These are phyloP conservation scores for Neurospora sp. DNA, from an alignment of 495 filamentous ascomycete genomes.

Conservation along the genomic window DNA sequence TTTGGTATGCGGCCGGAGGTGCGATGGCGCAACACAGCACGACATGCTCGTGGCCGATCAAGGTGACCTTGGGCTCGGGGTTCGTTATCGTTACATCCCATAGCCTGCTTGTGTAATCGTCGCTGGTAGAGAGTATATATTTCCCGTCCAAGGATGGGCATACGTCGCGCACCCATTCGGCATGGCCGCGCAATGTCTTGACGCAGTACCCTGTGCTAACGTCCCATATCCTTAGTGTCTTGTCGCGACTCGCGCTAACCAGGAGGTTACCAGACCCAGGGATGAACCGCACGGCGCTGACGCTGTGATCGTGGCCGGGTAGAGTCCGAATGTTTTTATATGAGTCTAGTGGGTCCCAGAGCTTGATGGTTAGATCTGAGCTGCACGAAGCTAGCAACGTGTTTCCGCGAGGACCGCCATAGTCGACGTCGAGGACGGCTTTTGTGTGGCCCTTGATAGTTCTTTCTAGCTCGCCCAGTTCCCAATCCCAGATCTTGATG, in stretches of 20 bases:
- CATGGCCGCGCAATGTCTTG: constrained; percentile 70
- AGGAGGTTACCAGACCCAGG: constrained; percentile 70
- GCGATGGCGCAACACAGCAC: constrained; percentile 87
- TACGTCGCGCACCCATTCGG: constrained; percentile 86
- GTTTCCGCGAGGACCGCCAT: constrained; percentile 76
- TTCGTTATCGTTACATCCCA: constrained; percentile 72
- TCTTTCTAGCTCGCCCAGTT: constrained; percentile 81
- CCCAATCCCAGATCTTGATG: constrained; percentile 98
- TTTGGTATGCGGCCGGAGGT: constrained; percentile 63
- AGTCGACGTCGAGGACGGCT: constrained; percentile 81
- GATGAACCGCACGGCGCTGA: constrained; percentile 81
- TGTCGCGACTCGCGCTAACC: constrained; percentile 72
- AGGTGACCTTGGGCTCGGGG: constrained; percentile 65
- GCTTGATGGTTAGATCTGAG: constrained; percentile 84
- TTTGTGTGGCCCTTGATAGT: constrained; percentile 93
- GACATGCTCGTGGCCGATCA: constrained; percentile 83
- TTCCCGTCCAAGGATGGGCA: constrained; percentile 72
- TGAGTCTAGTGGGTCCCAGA: constrained; percentile 90
- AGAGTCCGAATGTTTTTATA: constrained; percentile 95
- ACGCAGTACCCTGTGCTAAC: constrained; percentile 88
- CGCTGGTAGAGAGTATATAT: constrained; percentile 70
- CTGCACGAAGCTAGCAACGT: constrained; percentile 85
- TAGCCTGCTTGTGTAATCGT: constrained; percentile 68
- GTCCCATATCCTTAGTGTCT: constrained; percentile 82
- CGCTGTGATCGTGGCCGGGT: constrained; percentile 85